Evolutionary conservation across 306 rosid species (phyloP), one percentile per base, ranked within the genome.

Genomic region (Sphenostylis stenocarpa): DNA sequence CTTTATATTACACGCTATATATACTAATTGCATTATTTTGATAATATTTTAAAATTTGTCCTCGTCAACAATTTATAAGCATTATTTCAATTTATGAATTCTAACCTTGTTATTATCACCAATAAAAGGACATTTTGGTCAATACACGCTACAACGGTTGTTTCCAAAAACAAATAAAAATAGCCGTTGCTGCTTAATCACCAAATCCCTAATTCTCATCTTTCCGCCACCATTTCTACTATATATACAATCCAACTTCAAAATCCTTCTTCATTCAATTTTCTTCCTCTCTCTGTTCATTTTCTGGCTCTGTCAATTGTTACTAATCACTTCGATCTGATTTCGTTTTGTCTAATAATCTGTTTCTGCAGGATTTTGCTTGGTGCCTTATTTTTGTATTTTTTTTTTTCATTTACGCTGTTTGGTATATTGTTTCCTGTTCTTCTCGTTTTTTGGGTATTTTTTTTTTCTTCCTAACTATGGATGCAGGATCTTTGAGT

Each of bases 401-500:
- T 49, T n/a, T 71, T 17, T 29, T 8, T 12, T 72, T 57, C 2
- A 6, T 12, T 57, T 39, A 2, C n/a, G 19, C 11, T 58, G 33
- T 67, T 78, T 52, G 47, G 19, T n/a, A 12, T 56, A 49, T 47
- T 24, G 6, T 60, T 28, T 26, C 39, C 6, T 14, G 19, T 73
- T 45, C 3, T 28, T 44, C 9, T 43, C 7, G 2, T 7, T 23
- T 9, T 41, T 20, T 51, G 4, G n/a, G 11, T 26, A 0, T 4
- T 7, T 7, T 17, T 62, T 9, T 70, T 1, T 8, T 72, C 5
- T 17, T n/a, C 12, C 4, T 3, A 68, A 69, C 82, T 13, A 83
- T 87, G 88, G 88, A 77, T 73, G 66, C 88, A 87, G 88, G 91
- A 23, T 76, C 81, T 28, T 20, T 81, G 80, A 80, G 75, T 85